A percentile compares a stretch with the other conserved stretches of the same genome.
These are phyloP conservation scores for Penicillium waksmanii DNA, from an alignment of 495 filamentous ascomycete genomes.

Conservation along the genomic window DNA sequence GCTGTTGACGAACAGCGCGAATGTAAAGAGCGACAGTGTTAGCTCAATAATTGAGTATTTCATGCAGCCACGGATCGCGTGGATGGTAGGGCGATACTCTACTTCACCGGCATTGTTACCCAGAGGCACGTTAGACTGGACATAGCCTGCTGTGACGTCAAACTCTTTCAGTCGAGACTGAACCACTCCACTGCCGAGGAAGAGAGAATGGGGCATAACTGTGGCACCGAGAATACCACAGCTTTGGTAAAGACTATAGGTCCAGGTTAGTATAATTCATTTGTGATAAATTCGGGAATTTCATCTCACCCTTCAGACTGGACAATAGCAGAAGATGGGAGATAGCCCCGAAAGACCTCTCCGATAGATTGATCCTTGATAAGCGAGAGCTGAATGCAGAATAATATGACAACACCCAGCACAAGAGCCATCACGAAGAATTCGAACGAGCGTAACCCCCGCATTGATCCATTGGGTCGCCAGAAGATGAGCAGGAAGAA, in stretches of 20 bases:
- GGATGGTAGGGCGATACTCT: constrained; percentile 74
- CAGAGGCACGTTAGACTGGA: constrained; percentile 42
- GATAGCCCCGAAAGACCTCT: constrained; percentile 80
- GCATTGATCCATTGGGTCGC: constrained; percentile 72
- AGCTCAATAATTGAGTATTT: constrained; percentile 80
- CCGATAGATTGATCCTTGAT: constrained; percentile 70
- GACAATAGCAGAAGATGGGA: constrained; percentile 75
- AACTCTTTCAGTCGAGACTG: constrained; percentile 80
- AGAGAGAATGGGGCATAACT: constrained; percentile 92
- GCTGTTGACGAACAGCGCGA: constrained; percentile 89
- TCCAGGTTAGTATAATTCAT: background rate
- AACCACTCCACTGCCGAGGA: constrained; percentile 83
- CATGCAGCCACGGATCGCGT: constrained; percentile 77
- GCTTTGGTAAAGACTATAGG: constrained; percentile 74
- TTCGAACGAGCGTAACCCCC: constrained; percentile 76
- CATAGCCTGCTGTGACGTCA: constrained; percentile 62
- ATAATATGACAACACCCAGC: constrained; percentile 81
- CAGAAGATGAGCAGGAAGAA: constrained; percentile 86
- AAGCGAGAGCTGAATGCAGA: constrained; percentile 83
- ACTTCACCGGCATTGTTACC: constrained; percentile 52
- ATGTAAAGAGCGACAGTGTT: constrained; percentile 76
- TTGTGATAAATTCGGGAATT: constrained; percentile 4
- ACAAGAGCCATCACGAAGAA: constrained; percentile 78
- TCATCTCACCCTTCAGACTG: constrained; percentile 60
- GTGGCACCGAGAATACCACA: constrained; percentile 93